Evolutionary conservation across 2,329 filamentous ascomycete species (phyloP), one percentile per base, ranked within the genome.

Genomic region (Helminthosporium solani): DNA sequence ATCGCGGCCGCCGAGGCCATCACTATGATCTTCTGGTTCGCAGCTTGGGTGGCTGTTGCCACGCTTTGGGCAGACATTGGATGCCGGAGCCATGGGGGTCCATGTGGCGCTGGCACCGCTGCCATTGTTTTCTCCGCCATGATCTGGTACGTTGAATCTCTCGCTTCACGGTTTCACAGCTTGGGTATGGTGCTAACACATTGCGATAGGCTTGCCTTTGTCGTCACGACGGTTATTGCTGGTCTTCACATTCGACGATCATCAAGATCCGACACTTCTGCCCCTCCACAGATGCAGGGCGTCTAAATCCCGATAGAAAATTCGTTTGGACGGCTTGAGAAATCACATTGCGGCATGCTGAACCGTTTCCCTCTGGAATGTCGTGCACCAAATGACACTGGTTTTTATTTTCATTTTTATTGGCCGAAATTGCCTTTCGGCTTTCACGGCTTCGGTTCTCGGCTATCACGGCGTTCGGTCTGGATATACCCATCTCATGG

Each of bases 11-110:
- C 88, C 23, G 87, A 95, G 63, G 77, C 77, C 46, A 54, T 92
- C 18, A 94, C 90, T 31, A 85, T 86, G 73, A 78, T 95, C 49
- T 95, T 96, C 76, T 96, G 90, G 90, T 95, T 96, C 66, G 86
- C 88, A 0, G 89, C 88, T 8, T 87, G 89, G 60, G 85, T 95
- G 55, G 88, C 89, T 1, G 73, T 91, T 4, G 90, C 87, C 1
- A 83, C 82, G 19, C 74, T 75, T 34, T 74, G 89, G 53, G 80
- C 81, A 36, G 75, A 79, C n/a, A 71, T 79, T 0, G 66, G 76
- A 47, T 83, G 81, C 56, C 72, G 69, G 18, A 71, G 74, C 40
- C 70, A 67, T 11, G 74, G 59, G 19, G 61, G 59, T 2, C 47
- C 72, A 9, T 90, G 87, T 68, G 75, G 76, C 34, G 73, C 77